Base-by-base conservation (phyloP, 2,329 filamentous ascomycete species). In the Cytospora piceicola region DNA sequence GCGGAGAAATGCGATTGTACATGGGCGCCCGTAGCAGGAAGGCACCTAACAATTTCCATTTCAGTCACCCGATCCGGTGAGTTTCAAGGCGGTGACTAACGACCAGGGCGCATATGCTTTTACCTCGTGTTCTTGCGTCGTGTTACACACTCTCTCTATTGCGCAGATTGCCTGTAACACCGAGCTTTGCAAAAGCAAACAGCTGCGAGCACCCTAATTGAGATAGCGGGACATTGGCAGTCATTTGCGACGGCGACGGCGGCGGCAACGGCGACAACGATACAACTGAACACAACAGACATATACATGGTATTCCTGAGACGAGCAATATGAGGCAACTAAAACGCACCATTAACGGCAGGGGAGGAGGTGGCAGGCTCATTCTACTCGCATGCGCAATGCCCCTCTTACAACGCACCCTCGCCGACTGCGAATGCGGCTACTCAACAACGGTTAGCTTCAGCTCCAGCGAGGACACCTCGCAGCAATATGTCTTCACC, bases 371-470 rank as follows among this genome's bases (percentile, higher is more conserved):
- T 12, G 58, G 9, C 15, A 32, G 22, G 15, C 42, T 49, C 32
- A 39, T 58, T 12, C 3, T n/a, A 30, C 53, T 66, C 32, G 17
- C 24, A n/a, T 29, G 70, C 15, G 57, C 64, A 30, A 61, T 71
- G 52, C 67, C 73, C 56, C 55, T 66, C 34, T 46, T 70, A 52
- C 65, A 63, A 22, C 63, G 67, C 11, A 72, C 70, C 46, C 52
- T 69, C 15, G 82, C 83, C 6, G 80, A 82, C 68, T 94, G 91
- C 77, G 85, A 90, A 71, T 94, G 91, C 73, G 91, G 91, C 60
- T 94, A 92, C 75, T 83, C 83, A 3, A 76, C 88, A 54, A 80
- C 79, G 67, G 76, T 81, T 49, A 80, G 79, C n/a, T 72, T 77
- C 55, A 76, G 77, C 32, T 69, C 73, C 4, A 65, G 71, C 29